Evolutionary conservation across 2,329 filamentous ascomycete species (phyloP), one percentile per base, ranked within the genome.

Genomic region (Colletotrichum liaoningense): DNA sequence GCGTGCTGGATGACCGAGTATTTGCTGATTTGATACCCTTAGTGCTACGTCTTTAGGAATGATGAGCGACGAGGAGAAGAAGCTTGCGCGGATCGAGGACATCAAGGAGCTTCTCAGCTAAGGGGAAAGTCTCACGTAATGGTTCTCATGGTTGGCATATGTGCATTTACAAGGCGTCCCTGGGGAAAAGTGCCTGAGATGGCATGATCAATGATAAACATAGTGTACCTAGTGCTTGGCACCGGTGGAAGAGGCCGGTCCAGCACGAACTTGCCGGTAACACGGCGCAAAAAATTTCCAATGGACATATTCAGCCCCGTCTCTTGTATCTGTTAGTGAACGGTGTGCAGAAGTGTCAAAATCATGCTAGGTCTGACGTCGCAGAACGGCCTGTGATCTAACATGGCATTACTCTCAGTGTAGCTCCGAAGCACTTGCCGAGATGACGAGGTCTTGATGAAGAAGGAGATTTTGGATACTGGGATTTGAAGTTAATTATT

Each of bases 41-140:
- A 97, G 95, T 84, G 97, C 97, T n/a, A 95, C 94, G 19, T 97
- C 94, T 0, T 85, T 99, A 42, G 97, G 97, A 1, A 96, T 99
- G 91, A 97, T 98, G 91, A 93, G 88, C 67, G 95, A 98, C 74
- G 95, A 98, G 76, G 95, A 98, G 83, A 98, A 97, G 88, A 95
- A 92, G 80, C 86, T 95, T 74, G 93, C 97, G 81, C 88, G 95
- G 52, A 95, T 98, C 75, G 96, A 98, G 81, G 97, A 99, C 83
- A 95, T 98, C 76, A 96, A 93, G 83, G 94, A 98, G 83, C 85
- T 99, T 77, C 88, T 99, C 60, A 95, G 93, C 78, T 90, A 82
- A 78, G 55, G 8, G 55, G 9, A 30, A 9, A 58, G 62, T 3
- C 52, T 22, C 19, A 35, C 14, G 12, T 38, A 38, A 60, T 35